phyloP scores from a whole-genome alignment of 352 stramenopile genomes.

The Phytopythium ostracodes region DNA sequence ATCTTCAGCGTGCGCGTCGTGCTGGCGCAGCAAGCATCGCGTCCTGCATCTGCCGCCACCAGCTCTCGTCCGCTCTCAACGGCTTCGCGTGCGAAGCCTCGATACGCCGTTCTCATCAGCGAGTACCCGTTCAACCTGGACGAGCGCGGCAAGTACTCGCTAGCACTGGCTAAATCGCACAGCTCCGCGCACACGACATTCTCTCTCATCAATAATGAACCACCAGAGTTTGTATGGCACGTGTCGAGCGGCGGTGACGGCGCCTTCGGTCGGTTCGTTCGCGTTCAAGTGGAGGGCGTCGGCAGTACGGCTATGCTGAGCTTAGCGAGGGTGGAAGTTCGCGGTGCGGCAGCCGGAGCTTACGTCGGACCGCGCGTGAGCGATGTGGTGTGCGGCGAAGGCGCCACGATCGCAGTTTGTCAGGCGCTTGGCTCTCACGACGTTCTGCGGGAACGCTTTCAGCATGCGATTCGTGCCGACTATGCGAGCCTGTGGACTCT shows the following conservation, averaged over 20 bases:
- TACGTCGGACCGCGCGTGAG: conserved; percentile 55
- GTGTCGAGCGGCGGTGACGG: conserved; percentile 26
- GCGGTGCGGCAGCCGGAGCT: conserved; percentile 32
- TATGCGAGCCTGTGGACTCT: conserved; percentile 38
- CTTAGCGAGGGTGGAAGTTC: conserved; percentile 40
- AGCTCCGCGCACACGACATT: conserved; percentile 43
- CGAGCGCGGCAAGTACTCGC: conserved; percentile 56
- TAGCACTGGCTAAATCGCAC: conserved; percentile 42
- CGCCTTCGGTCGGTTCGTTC: conserved; percentile 52
- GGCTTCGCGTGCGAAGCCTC: conserved; percentile 10
- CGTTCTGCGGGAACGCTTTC: conserved; percentile 48
- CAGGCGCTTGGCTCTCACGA: conserved; percentile 27
- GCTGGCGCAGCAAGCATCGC: conserved; percentile 13
- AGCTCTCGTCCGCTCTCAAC: conserved; percentile 14
- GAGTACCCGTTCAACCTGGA: conserved; percentile 55
- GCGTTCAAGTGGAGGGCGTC: conserved; percentile 55
- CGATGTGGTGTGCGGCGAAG: conserved; percentile 55
- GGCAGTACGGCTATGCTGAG: conserved; percentile 41
- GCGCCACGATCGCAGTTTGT: conserved; percentile 53
- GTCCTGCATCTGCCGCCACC: conserved; percentile 1
- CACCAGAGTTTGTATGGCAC: conserved; percentile 34
- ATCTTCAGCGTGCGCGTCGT: conserved; percentile 40
- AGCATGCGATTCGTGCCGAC: conserved; percentile 52
- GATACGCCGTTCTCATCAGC: conserved; percentile 52
- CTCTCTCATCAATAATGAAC: conserved; percentile 14